phyloP scores from a whole-genome alignment of 2,329 filamentous ascomycete species.

The Calonectria pauciramosa region DNA sequence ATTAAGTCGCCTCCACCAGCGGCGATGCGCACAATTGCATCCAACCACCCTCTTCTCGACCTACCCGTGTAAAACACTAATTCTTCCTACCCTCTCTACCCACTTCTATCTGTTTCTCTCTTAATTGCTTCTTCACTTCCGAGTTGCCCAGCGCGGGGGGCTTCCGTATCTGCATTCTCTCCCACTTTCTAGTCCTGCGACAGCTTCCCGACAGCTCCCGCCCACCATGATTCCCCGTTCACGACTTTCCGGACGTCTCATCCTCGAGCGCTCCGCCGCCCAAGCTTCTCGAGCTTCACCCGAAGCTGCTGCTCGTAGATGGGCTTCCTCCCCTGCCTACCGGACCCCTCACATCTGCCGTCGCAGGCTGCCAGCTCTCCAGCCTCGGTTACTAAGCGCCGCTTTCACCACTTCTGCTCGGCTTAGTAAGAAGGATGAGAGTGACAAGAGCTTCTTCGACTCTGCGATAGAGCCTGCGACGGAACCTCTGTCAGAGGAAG shows the following conservation, averaged over 20 bases:
- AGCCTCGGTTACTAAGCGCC: slow-evolving; percentile 46
- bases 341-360: slow-evolving; percentile 49
- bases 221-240: slow-evolving; percentile 57
- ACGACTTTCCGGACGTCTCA: slow-evolving; percentile 55
- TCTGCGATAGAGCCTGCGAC: slow-evolving; percentile 55
- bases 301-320: slow-evolving; percentile 43
- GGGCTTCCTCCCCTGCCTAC: slow-evolving; percentile 46
- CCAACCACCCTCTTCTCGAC: slow-evolving; percentile 31
- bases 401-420: slow-evolving; percentile 54
- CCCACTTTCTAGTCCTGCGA: slow-evolving; percentile 22
- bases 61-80: slow-evolving; percentile 22
- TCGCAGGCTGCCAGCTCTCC: slow-evolving; percentile 48
- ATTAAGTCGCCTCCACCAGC: slow-evolving; percentile 50
- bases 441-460: slow-evolving; percentile 65
- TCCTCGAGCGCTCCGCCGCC: slow-evolving; percentile 52
- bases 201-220: slow-evolving; percentile 33
- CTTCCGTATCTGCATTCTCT: slow-evolving; percentile 31
- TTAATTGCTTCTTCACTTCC: slow-evolving; percentile 31
- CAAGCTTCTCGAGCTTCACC: slow-evolving; percentile 44
- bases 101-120: slow-evolving; percentile 22
- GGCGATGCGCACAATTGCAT: slow-evolving; percentile 51
- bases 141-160: slow-evolving; percentile 45
- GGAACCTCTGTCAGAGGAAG: slow-evolving; percentile 67
- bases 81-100: slow-evolving; percentile 5
- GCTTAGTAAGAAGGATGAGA: slow-evolving; percentile 52